A percentile compares a stretch with the other conserved stretches of the same genome.
These are phyloP conservation scores for Pestalotiopsis fici DNA, from an alignment of 2,329 filamentous ascomycete genomes.

Conservation along the genomic window DNA sequence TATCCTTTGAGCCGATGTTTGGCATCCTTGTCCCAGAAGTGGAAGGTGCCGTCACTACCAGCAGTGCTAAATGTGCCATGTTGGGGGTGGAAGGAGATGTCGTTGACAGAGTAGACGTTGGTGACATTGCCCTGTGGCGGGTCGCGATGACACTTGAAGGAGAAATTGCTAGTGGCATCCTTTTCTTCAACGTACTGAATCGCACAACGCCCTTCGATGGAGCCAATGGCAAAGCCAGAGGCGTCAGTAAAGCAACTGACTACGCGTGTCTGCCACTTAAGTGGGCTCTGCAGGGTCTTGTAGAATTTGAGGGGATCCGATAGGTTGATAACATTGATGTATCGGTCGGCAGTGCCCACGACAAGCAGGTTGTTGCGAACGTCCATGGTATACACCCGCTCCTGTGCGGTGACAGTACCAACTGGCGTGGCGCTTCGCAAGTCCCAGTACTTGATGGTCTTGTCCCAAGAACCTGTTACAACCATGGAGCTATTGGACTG, in stretches of 20 bases:
- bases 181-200: slow-evolving; percentile 99
- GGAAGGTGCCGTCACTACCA: slow-evolving; percentile 93
- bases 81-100: slow-evolving; percentile 94
- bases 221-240: slow-evolving; percentile 89
- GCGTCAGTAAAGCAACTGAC: slow-evolving; percentile 94
- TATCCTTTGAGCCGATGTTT: slow-evolving; percentile 91
- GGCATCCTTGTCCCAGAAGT: slow-evolving; percentile 93
- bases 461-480: slow-evolving; percentile 91
- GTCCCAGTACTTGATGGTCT: slow-evolving; percentile 90
- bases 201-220: slow-evolving; percentile 93
- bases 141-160: slow-evolving; percentile 98
- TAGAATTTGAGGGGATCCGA: slow-evolving; percentile 87
- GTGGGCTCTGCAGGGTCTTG: slow-evolving; percentile 92
- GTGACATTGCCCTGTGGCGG: slow-evolving; percentile 72
- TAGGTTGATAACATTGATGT: slow-evolving; percentile 94
- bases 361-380: slow-evolving; percentile 87
- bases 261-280: slow-evolving; percentile 97
- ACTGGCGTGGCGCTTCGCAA: slow-evolving; percentile 66
- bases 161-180: slow-evolving; percentile 90
- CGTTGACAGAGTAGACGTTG: slow-evolving; percentile 93
- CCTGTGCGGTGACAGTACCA: slow-evolving; percentile 67
- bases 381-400: slow-evolving; percentile 89
- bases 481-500: slow-evolving; percentile 72
- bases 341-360: slow-evolving; percentile 89
- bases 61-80: slow-evolving; percentile 99